Evolutionary conservation across 2,329 filamentous ascomycete genomes (phyloP).

Genomic region (Epichloe sylvatica): DNA sequence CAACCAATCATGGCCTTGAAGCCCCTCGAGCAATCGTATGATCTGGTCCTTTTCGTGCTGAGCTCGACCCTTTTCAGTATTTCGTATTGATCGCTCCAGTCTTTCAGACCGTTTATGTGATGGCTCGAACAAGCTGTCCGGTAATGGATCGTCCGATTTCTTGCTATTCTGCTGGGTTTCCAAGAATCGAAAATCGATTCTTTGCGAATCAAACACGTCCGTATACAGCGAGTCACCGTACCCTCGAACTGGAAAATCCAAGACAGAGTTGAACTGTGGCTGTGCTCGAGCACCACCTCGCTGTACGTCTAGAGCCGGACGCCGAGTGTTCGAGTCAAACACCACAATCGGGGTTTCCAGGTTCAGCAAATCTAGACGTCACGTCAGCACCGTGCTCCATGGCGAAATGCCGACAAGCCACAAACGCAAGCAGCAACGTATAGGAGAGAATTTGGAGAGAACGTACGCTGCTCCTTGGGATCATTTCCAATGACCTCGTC

Average conservation of each 20-base stretch:
- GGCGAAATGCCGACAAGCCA: neutral
- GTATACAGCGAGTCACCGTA: conserved; percentile 44
- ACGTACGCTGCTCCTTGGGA: conserved; percentile 61
- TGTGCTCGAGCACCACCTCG: neutral
- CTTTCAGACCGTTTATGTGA: conserved; percentile 46
- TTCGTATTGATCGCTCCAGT: conserved; percentile 47
- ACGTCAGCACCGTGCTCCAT: neutral
- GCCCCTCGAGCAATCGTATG: conserved; percentile 56
- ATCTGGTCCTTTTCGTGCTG: conserved; percentile 55
- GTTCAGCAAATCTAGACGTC: conserved; percentile 52
- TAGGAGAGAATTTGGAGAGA: neutral
- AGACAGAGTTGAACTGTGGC: neutral
- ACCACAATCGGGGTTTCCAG: conserved; percentile 61
- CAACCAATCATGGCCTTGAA: conserved; percentile 87
- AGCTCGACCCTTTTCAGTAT: conserved; percentile 49
- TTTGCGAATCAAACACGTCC: conserved; percentile 41
- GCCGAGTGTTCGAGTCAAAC: conserved; percentile 36
- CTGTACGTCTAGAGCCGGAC: conserved; percentile 10
- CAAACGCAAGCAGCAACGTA: neutral
- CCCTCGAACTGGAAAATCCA: conserved; percentile 27
- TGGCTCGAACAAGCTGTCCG: conserved; percentile 39
- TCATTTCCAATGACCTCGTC: conserved; percentile 86
- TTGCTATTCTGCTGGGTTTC: conserved; percentile 31
- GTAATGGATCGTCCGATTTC: conserved; percentile 37
- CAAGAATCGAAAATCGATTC: conserved; percentile 41